Conservation (phyloP, 1,139 yeast species). For the Taphrina sp. region DNA sequence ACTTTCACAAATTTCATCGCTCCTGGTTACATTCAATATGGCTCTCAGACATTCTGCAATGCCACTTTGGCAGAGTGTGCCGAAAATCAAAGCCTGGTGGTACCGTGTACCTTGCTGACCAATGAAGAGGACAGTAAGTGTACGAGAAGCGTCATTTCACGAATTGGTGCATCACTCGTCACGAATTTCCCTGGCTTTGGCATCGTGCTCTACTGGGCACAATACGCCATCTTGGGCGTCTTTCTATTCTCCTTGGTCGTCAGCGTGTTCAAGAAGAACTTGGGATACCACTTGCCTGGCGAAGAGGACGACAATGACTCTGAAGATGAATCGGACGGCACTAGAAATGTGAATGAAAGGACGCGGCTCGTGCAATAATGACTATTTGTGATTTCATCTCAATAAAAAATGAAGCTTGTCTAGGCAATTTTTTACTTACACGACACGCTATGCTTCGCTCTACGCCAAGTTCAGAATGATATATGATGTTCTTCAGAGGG, state of each 20-base stretch:
- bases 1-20: constrained; percentile 36
- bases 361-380: too few relatives aligned
- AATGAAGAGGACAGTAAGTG: constrained; percentile 30
- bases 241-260: constrained; percentile 36
- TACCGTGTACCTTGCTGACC: constrained; percentile 13
- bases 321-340: constrained; percentile 32
- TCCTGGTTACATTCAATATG: constrained; percentile 39
- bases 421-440: too few relatives aligned
- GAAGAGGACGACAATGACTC: constrained; percentile 35
- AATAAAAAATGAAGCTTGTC: too few relatives aligned
- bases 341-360: constrained; percentile 16
- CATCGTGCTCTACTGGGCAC: constrained; percentile 38
- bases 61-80: constrained; percentile 38
- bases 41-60: constrained; percentile 39
- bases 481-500: too few relatives aligned
- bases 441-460: too few relatives aligned
- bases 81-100: constrained; percentile 33
- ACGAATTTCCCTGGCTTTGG: constrained; percentile 38
- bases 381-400: too few relatives aligned
- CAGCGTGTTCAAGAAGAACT: constrained; percentile 34
- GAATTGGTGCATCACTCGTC: constrained; percentile 36
- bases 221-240: constrained; percentile 36
- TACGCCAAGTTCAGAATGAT: too few relatives aligned
- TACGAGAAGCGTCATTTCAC: constrained; percentile 37
- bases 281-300: constrained; percentile 21